phyloP scores from a whole-genome alignment of 139 green algal genomes.

The Chlamydomonas applanata region DNA sequence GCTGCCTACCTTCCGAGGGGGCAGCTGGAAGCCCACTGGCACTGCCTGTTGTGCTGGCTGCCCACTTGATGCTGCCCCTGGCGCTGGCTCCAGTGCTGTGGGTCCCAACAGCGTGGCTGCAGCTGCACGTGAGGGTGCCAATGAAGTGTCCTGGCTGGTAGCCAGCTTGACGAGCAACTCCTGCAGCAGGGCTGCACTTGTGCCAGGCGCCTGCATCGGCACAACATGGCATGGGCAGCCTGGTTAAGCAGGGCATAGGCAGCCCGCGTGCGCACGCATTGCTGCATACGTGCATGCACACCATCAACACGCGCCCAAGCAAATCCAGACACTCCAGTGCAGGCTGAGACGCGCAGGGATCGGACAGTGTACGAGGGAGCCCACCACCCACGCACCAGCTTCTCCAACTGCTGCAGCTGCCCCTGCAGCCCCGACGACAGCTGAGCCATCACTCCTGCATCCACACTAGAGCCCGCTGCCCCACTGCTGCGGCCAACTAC shows the following conservation, averaged over 20 bases:
- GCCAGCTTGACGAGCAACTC: conserved; percentile 31
- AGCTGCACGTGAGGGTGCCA: conserved; percentile 27
- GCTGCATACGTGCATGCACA: background rate
- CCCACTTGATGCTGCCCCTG: background rate
- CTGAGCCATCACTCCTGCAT: background rate
- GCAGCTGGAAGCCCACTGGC: background rate
- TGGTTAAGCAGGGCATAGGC: too few species aligned
- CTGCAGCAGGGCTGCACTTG: conserved; percentile 13
- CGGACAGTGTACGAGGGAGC: background rate
- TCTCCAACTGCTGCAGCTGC: conserved; percentile 28
- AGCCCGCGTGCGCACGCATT: too few species aligned
- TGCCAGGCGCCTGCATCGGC: conserved; percentile 24
- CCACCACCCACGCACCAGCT: conserved; percentile 17
- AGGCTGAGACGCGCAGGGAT: too few species aligned
- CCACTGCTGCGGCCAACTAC: conserved; percentile 7
- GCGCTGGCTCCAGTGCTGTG: too few species aligned
- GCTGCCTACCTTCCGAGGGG: conserved; percentile 11
- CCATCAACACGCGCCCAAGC: too few species aligned
- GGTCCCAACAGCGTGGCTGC: conserved; percentile 10
- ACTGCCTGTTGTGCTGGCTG: background rate
- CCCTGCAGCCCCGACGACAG: conserved; percentile 23
- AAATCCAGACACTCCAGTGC: too few species aligned
- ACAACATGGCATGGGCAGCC: too few species aligned
- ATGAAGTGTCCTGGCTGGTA: conserved; percentile 17
- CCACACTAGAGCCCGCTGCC: background rate